Base-by-base conservation (phyloP, 306 rosid species). In the Castanea mollissima region DNA sequence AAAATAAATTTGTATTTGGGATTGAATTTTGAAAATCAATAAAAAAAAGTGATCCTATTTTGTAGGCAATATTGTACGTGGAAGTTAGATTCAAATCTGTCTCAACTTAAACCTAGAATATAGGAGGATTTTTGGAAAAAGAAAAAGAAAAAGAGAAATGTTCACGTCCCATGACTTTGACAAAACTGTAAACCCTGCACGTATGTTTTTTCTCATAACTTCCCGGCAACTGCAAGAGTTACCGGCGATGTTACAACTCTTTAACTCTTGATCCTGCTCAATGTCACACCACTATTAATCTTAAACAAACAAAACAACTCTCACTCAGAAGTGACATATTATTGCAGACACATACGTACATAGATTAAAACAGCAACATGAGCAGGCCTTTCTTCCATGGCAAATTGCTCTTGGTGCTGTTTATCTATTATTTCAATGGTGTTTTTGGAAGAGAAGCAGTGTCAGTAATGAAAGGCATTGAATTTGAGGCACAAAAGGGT, bases 401-500 rank as follows among this genome's bases (percentile, higher is more conserved):
- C 44, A 69, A 63, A 52, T 34, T 85, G 56, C 65, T 74, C 72
- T 74, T 80, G 51, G 27, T 74, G 73, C 74, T 87, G 5, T 77
- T 70, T 6, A 29, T 78, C 16, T 74, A 83, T 10, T 77, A 78
- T 58, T 76, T 77, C 4, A 32, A 58, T 54, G 72, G 79, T 51
- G 73, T 80, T 80, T 44, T n/a, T 15, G 65, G 84, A n/a, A 49
- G 63, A 58, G 83, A 54, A 78, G 57, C 59, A 59, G 71, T 62
- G 68, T 75, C 63, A 27, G 68, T 38, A 38, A 52, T 59, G 12
- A 57, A 73, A 56, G 35, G 63, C 35, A 13, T 46, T 34, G 51
- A 41, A 8, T 49, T 12, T 35, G 54, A 31, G 15, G 32, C 52
- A 18, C 81, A 81, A 5, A 83, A 67, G 15, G 77, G 78, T 44